Evolutionary conservation across 495 filamentous ascomycete genomes (phyloP).

Genomic region (Hypoxylon intermedium): DNA sequence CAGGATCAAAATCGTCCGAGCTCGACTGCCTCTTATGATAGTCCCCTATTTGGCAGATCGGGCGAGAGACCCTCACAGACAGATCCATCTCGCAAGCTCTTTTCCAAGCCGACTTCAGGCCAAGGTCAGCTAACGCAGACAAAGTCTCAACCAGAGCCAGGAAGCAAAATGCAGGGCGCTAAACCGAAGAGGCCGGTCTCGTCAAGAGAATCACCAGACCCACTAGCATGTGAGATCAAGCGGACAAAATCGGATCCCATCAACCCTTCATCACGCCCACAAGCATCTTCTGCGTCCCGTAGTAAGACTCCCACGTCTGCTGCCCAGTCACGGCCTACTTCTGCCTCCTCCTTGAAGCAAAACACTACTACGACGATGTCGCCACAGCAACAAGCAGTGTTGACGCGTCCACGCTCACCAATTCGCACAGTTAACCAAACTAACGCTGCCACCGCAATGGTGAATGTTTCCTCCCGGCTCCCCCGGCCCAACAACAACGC

Average conservation of each 20-base stretch:
- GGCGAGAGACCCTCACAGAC: constrained; percentile 36
- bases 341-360: constrained; percentile 15
- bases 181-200: constrained; percentile 16
- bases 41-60: constrained; percentile 43
- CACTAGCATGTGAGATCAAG: constrained; percentile 18
- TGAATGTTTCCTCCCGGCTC: constrained; percentile 47
- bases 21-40: constrained; percentile 43
- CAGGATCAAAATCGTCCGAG: constrained; percentile 26
- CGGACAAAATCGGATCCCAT: constrained; percentile 19
- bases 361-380: background rate
- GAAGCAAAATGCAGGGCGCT: constrained; percentile 2
- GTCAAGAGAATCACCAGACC: constrained; percentile 28
- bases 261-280: constrained; percentile 1
- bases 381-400: constrained; percentile 32
- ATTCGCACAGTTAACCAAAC: constrained; percentile 15
- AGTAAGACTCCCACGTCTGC: constrained; percentile 2
- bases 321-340: constrained; percentile 13
- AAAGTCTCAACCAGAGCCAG: constrained; percentile 31
- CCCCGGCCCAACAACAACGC: constrained; percentile 47
- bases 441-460: constrained; percentile 27
- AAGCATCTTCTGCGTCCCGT: constrained; percentile 10
- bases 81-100: constrained; percentile 37
- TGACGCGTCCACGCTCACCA: constrained; percentile 22
- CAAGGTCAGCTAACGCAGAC: constrained; percentile 7
- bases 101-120: constrained; percentile 35